Evolutionary conservation across 2,329 filamentous ascomycete species (phyloP), one percentile per base, ranked within the genome.

Genomic region (Colletotrichum tofieldiae): DNA sequence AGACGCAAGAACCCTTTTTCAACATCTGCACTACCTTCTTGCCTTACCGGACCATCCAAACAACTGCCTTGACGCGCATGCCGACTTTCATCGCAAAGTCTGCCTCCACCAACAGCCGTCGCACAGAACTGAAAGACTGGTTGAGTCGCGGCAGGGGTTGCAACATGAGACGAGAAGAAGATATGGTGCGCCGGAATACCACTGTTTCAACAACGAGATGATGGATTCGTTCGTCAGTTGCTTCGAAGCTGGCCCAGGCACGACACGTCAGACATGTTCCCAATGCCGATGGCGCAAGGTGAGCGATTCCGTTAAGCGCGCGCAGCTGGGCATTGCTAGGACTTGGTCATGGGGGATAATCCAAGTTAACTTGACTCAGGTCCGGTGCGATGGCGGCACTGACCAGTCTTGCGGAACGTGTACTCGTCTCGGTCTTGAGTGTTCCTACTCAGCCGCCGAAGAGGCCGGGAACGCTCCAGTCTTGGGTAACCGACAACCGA

Each of bases 351-450:
- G 26, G 9, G 11, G 20, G 9, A 47, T 5, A 47, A 9, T 47
- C 20, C 20, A 3, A 7, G n/a, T 20, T 67, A 29, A 56, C 43
- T 23, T 16, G n/a, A 47, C 16, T 23, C 58, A 65, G 55, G 77
- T 78, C 49, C 76, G 75, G 55, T 82, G 81, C 63, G 80, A 82
- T 63, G 80, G 79, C 26, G 74, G 77, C 18, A 76, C 74, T 39
- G 74, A 76, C 16, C 65, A 77, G 18, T 54, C 51, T 32, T 82
- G 80, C 58, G 75, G 77, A 2, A 81, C 82, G 66, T 82, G 81
- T 68, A 75, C 79, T 51, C 79, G 81, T 35, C 65, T 82, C 8
- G 75, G 76, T 11, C 80, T 82, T 66, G 77, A 77, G 43, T 82
- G 81, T 65, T 82, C 81, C 18, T 80, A 82, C 59, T 37, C 61